A percentile compares a stretch with the other conserved stretches of the same genome.
These are phyloP conservation scores for Geranium rotundifolium DNA, from an alignment of 345 rosid genomes.

Conservation along the genomic window DNA sequence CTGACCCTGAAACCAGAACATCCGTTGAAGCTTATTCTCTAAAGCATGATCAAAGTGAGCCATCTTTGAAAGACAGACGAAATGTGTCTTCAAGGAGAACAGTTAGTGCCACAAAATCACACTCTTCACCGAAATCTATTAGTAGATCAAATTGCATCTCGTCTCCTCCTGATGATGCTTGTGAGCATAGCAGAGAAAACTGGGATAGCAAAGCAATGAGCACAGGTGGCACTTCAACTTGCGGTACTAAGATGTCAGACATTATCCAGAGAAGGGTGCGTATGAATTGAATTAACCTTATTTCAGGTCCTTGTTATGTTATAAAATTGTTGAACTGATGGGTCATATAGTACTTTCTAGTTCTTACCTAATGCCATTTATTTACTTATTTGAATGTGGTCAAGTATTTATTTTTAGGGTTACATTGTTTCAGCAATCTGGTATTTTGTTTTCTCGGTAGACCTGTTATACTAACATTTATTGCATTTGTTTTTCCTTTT, in stretches of 20 bases:
- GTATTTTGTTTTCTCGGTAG: background rate
- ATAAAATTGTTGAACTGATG: background rate
- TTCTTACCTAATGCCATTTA: background rate
- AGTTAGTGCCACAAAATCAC: constrained; percentile 55
- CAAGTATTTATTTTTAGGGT: background rate
- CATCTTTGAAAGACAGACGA: constrained; percentile 46
- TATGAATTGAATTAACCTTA: background rate
- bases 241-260: constrained; percentile 63
- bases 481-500: no score
- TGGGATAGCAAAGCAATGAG: constrained; percentile 50
- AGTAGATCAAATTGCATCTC: constrained; percentile 40
- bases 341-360: background rate
- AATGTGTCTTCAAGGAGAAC: constrained; percentile 54
- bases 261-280: constrained; percentile 77
- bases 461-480: no score
- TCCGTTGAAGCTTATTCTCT: constrained; percentile 31
- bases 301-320: background rate
- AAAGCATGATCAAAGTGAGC: constrained; percentile 63
- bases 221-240: constrained; percentile 38
- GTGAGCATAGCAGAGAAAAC: constrained; percentile 48
- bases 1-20: constrained; percentile 29
- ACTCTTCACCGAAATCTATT: constrained; percentile 55
- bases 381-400: background rate
- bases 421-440: background rate
- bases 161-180: constrained; percentile 40